Evolutionary conservation across 2,329 filamentous ascomycete genomes (phyloP).

Genomic region (Anthostomella pinea): DNA sequence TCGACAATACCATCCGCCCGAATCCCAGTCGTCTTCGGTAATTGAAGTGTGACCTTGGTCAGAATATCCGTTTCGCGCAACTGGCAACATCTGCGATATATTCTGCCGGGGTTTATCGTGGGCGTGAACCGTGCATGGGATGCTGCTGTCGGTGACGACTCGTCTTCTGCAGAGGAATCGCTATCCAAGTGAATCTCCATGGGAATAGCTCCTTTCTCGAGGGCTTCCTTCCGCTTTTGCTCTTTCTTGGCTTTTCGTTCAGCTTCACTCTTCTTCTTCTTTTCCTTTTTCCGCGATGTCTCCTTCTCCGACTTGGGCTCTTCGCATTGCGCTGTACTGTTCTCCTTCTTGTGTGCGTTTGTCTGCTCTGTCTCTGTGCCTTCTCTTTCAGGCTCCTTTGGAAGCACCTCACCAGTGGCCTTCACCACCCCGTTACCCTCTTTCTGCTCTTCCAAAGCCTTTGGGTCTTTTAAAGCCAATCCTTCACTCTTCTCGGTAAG

Average conservation of each 20-base stretch:
- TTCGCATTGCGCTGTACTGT: slow-evolving; percentile 30
- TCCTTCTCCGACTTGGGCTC: slow-evolving; percentile 36
- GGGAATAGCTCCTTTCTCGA: slow-evolving; percentile 83
- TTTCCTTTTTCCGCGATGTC: slow-evolving; percentile 78
- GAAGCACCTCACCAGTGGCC: slow-evolving; percentile 37
- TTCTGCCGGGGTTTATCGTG: slow-evolving; percentile 85
- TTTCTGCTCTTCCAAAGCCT: slow-evolving; percentile 57
- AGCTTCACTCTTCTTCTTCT: slow-evolving; percentile 92
- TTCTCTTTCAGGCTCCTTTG: slow-evolving; percentile 41
- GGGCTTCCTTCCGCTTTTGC: slow-evolving; percentile 77
- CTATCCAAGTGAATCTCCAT: slow-evolving; percentile 76
- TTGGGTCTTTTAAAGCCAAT: slow-evolving; percentile 67
- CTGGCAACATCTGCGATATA: slow-evolving; percentile 93
- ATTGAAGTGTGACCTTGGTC: slow-evolving; percentile 87
- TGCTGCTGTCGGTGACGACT: slow-evolving; percentile 27
- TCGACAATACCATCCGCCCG: slow-evolving; percentile 71
- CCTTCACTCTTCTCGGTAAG: slow-evolving; percentile 70
- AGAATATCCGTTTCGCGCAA: slow-evolving; percentile 88
- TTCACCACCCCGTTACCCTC: slow-evolving; percentile 44
- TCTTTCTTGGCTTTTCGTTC: slow-evolving; percentile 91
- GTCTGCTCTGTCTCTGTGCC: slow-evolving; percentile 22
- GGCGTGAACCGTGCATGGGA: slow-evolving; percentile 63
- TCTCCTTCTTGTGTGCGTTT: slow-evolving; percentile 28
- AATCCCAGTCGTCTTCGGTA: slow-evolving; percentile 67
- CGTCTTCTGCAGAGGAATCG: slow-evolving; percentile 49